phyloP scores from a whole-genome alignment of 768 basidiomycete species.

The Amanita pallidorosea region DNA sequence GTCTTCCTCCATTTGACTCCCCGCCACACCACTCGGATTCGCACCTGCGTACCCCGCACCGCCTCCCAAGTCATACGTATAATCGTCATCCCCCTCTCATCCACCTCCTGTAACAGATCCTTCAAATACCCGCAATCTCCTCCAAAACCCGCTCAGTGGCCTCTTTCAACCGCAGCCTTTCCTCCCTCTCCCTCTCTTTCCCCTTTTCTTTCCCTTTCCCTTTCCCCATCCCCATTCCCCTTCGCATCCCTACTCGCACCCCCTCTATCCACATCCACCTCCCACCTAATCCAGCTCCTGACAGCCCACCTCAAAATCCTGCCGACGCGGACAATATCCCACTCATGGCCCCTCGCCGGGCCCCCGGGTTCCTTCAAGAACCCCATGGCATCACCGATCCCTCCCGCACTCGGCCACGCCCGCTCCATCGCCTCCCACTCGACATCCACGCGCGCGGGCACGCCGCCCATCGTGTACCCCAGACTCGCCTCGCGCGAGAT shows the following conservation, averaged over 20 bases:
- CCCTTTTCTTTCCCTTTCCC: constrained; percentile 9
- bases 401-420: constrained; percentile 46
- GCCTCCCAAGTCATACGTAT: constrained; percentile 57
- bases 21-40: constrained; percentile 49
- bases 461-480: constrained; percentile 49
- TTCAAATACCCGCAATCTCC: constrained; percentile 62
- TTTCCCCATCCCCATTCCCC: constrained; percentile 8
- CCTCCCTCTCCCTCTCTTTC: not conserved
- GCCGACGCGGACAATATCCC: constrained; percentile 55
- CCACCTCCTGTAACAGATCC: constrained; percentile 66
- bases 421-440: constrained; percentile 58
- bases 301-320: constrained; percentile 42
- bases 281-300: constrained; percentile 45
- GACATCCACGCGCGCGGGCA: constrained; percentile 47
- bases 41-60: constrained; percentile 55
- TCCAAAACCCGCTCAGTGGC: constrained; percentile 50
- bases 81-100: constrained; percentile 53
- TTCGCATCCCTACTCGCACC: constrained; percentile 15
- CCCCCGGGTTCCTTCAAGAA: constrained; percentile 6
- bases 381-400: not conserved
- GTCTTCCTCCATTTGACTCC: constrained; percentile 48
- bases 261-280: constrained; percentile 17
- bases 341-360: constrained; percentile 27
- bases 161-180: constrained; percentile 7
- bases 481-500: constrained; percentile 43